Conservation (phyloP, 2,329 filamentous ascomycete genomes). For the Alternaria hordeiaustralica region DNA sequence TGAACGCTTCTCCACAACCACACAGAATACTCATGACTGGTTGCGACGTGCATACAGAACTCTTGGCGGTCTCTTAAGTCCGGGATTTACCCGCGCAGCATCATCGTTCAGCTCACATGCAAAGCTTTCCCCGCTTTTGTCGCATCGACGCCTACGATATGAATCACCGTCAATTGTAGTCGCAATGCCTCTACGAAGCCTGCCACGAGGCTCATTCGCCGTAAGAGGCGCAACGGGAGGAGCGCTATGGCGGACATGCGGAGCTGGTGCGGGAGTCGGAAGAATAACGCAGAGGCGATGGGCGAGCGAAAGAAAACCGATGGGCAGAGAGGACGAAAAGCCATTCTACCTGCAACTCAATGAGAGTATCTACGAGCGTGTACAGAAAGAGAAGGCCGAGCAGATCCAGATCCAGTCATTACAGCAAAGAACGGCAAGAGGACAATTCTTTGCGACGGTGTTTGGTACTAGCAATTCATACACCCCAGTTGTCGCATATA, state of each 20-base stretch:
- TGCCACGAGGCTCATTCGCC: constrained; percentile 32
- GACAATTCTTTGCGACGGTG: constrained; percentile 45
- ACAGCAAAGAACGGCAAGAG: constrained; percentile 41
- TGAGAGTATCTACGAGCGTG: constrained; percentile 65
- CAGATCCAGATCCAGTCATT: constrained; percentile 51
- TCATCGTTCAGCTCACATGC: constrained; percentile 2
- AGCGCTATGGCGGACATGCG: constrained; percentile 10
- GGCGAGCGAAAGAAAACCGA: constrained; percentile 38
- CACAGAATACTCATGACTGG: background rate
- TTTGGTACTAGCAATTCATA: constrained; percentile 21
- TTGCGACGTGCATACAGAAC: background rate
- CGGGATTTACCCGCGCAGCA: constrained; percentile 7
- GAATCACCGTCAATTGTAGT: constrained; percentile 19
- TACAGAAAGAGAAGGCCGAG: constrained; percentile 65
- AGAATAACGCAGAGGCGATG: constrained; percentile 42
- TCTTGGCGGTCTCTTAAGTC: constrained; percentile 1
- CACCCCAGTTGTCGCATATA: background rate
- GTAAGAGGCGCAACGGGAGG: constrained; percentile 18
- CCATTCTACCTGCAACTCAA: constrained; percentile 68
- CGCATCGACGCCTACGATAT: constrained; percentile 16
- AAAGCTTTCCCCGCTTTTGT: constrained; percentile 18
- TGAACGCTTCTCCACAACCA: constrained; percentile 1
- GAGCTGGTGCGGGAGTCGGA: constrained; percentile 15
- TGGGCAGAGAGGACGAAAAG: constrained; percentile 39
- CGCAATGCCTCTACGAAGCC: constrained; percentile 40